These are phyloP conservation scores for Sonneratia alba DNA, from an alignment of 345 rosid genomes.

Conservation along the genomic window DNA sequence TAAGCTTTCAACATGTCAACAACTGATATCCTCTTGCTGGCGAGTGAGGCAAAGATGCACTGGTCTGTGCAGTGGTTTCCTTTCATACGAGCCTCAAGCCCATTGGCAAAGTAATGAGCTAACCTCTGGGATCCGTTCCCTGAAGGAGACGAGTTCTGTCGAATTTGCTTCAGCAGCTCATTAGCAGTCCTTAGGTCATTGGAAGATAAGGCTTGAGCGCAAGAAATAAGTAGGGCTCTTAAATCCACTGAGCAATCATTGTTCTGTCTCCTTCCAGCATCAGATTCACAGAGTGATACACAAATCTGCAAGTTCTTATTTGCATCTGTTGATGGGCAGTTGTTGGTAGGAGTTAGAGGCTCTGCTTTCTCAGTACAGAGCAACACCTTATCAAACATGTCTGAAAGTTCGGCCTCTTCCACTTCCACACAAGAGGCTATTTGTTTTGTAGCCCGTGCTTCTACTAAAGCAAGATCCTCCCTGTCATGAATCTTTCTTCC, in stretches of 20 bases:
- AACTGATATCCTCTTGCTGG: slow-evolving; percentile 9
- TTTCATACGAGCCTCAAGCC: slow-evolving; percentile 62
- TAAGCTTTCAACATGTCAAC: slow-evolving; percentile 23
- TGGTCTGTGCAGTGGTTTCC: slow-evolving; percentile 33
- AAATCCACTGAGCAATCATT: slow-evolving; percentile 48
- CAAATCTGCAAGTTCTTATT: neutral
- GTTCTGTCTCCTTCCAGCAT: slow-evolving; percentile 34
- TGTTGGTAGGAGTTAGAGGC: slow-evolving; percentile 2
- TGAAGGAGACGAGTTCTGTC: slow-evolving; percentile 47
- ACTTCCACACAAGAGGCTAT: slow-evolving; percentile 41
- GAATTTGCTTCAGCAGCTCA: slow-evolving; percentile 68
- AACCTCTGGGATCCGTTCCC: slow-evolving; percentile 79
- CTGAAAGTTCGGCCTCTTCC: slow-evolving; percentile 47
- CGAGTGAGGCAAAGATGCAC: slow-evolving; percentile 13
- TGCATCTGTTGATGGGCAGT: slow-evolving; percentile 10
- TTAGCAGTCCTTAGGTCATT: slow-evolving; percentile 55
- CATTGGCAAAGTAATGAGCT: slow-evolving; percentile 77
- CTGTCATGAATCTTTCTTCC: slow-evolving; percentile 46
- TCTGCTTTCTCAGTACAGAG: slow-evolving; percentile 15
- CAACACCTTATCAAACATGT: slow-evolving; percentile 63
- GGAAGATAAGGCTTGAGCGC: slow-evolving; percentile 66
- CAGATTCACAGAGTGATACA: slow-evolving; percentile 12
- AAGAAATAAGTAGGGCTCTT: slow-evolving; percentile 49
- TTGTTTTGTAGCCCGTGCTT: slow-evolving; percentile 57
- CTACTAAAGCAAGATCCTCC: slow-evolving; percentile 39